Percentiles rank a stretch among this genome's conserved stretches.
Evolutionary conservation across 345 rosid genomes (phyloP).

Genomic region (Theobroma cacao): DNA sequence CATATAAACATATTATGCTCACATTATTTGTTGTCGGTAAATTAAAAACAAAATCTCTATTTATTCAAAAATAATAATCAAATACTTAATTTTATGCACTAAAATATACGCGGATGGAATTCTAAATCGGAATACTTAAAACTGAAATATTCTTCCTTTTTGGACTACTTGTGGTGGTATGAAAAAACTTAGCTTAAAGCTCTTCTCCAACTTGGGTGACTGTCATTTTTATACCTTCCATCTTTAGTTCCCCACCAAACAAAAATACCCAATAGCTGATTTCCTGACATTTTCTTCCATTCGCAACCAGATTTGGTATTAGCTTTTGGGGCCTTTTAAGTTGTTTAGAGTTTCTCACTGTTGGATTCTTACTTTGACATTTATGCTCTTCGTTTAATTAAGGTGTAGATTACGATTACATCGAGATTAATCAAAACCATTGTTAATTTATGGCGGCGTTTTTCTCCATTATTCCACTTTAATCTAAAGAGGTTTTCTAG

Average conservation of each 20-base stretch:
- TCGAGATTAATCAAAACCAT: too few relatives aligned
- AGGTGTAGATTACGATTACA: too few relatives aligned
- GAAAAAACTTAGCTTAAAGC: neutral
- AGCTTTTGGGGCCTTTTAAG: neutral
- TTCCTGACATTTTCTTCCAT: neutral
- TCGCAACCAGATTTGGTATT: neutral
- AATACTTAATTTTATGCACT: neutral
- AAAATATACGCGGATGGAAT: neutral
- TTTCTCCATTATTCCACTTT: neutral
- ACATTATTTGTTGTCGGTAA: neutral
- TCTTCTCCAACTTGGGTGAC: neutral
- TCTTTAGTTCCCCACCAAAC: neutral
- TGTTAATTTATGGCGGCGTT: too few relatives aligned
- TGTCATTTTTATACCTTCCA: neutral
- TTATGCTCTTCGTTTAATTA: neutral
- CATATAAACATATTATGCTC: neutral
- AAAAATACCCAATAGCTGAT: neutral
- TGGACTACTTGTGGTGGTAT: neutral
- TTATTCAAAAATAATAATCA: neutral
- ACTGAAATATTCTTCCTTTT: neutral
- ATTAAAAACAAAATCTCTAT: neutral
- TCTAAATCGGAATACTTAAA: neutral
- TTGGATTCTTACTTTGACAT: neutral
- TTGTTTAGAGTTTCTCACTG: too few relatives aligned
- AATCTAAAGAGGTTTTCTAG: too few relatives aligned